Evolutionary conservation across 306 rosid genomes (phyloP).

Genomic region (Potentilla sterilis): DNA sequence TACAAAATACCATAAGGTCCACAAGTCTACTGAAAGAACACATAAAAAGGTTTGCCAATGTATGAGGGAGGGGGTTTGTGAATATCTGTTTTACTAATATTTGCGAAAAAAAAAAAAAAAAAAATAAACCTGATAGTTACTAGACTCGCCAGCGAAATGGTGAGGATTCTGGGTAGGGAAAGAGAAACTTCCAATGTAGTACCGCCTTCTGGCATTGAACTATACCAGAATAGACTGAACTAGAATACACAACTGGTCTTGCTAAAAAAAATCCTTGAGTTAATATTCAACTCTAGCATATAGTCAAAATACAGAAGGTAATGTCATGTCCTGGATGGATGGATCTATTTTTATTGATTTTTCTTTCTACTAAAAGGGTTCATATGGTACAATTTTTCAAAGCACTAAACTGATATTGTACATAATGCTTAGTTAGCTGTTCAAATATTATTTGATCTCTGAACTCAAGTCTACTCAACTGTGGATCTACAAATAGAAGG

Average conservation of each 20-base stretch:
- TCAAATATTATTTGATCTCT: background rate
- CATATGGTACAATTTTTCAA: background rate
- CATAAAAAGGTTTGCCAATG: background rate
- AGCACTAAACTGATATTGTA: background rate
- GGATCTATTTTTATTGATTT: background rate
- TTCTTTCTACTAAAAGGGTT: background rate
- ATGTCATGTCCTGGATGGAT: background rate
- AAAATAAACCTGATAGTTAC: background rate
- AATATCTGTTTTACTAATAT: background rate
- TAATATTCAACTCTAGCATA: background rate
- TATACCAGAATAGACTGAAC: background rate
- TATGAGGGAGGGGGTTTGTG: background rate
- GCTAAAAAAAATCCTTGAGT: background rate
- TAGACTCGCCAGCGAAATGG: background rate
- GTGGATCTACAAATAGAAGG: background rate
- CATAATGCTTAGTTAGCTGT: background rate
- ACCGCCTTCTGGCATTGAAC: background rate
- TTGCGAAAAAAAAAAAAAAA: no score
- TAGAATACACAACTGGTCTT: background rate
- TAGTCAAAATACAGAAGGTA: background rate
- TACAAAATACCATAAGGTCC: conserved; percentile 14
- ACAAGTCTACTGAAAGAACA: conserved; percentile 16
- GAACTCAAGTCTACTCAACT: background rate
- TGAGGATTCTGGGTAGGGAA: background rate
- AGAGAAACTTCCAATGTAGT: background rate